Evolutionary conservation across 257 asterid species (phyloP), one percentile per base, ranked within the genome.

Genomic region (Ajuga chamaepitys): DNA sequence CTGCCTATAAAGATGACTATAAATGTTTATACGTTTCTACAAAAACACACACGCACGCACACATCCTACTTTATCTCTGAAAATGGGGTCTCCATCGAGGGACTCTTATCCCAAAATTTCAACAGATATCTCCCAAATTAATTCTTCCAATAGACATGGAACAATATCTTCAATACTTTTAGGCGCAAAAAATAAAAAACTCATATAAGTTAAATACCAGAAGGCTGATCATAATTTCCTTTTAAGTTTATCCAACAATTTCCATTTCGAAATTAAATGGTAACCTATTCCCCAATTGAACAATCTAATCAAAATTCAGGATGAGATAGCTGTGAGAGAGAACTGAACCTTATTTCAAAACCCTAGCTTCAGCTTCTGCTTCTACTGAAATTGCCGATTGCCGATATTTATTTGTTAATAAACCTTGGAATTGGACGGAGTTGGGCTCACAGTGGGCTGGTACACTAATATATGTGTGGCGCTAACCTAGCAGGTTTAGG

Each of bases 271-370:
- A 34, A 2, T 1, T 44, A 57, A 21, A 45, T 17, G 21, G 22
- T 11, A 10, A 53, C 34, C 18, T 52, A 35, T 52, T 10, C 28
- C 24, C 28, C 9, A 46, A 54, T 44, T 59, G 53, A 58, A 6
- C 25, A 5, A 57, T 5, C 30, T 17, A 14, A 18, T 44, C 10
- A n/a, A n/a, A n/a, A 34, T 58, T 32, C 46, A 24, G 20, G 48
- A 3, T 9, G 28, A 0, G 42, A 13, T n/a, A n/a, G n/a, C n/a
- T n/a, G n/a, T 9, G 54, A 63, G 62, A 42, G 52, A 12, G 14
- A 17, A 52, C 9, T 28, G 44, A 30, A 75, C 73, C 80, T 70
- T 72, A 59, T 50, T 41, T 37, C n/a, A 6, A 65, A 75, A 68
- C 76, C 80, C 80, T 38, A 65, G 56, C 70, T 52, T 52, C 28